Evolutionary conservation across 2,329 filamentous ascomycete species (phyloP).

Genomic region (Clonostachys chloroleuca): DNA sequence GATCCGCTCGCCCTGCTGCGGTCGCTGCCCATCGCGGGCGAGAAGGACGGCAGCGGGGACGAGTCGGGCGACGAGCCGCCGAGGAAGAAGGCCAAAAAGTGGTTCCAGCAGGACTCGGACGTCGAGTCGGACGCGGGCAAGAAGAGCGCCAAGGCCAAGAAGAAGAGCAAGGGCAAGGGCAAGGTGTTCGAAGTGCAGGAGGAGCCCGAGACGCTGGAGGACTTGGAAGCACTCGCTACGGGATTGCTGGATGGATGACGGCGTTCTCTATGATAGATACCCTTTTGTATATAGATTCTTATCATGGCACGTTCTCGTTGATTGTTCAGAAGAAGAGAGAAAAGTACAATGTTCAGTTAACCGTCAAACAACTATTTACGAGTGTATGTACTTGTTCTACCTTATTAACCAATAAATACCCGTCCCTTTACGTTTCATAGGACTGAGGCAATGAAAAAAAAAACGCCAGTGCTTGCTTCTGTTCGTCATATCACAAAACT

Average conservation of each 20-base stretch:
- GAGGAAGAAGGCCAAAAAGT: constrained; percentile 65
- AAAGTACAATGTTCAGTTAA: too few species aligned
- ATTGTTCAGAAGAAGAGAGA: too few species aligned
- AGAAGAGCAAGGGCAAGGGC: constrained; percentile 37
- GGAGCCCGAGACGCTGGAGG: constrained; percentile 75
- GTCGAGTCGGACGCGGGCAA: constrained; percentile 44
- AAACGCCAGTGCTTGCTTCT: too few species aligned
- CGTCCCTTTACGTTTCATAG: too few species aligned
- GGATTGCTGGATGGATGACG: constrained; percentile 47
- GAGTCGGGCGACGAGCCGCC: constrained; percentile 36
- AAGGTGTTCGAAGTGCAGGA: constrained; percentile 58
- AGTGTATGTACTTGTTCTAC: too few species aligned
- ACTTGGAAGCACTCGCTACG: constrained; percentile 72
- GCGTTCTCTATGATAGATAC: too few species aligned
- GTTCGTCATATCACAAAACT: too few species aligned
- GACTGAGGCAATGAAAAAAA: too few species aligned
- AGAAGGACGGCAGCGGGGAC: constrained; percentile 13
- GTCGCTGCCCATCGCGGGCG: constrained; percentile 47
- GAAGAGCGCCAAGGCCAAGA: constrained; percentile 21
- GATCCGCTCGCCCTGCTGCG: constrained; percentile 54
- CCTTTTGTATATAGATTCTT: too few species aligned
- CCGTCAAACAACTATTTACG: too few species aligned
- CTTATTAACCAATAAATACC: too few species aligned
- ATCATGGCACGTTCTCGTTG: too few species aligned
- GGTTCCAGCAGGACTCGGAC: constrained; percentile 72